Base-by-base conservation (phyloP, 768 basidiomycete genomes). In the Lentinula detonsa region DNA sequence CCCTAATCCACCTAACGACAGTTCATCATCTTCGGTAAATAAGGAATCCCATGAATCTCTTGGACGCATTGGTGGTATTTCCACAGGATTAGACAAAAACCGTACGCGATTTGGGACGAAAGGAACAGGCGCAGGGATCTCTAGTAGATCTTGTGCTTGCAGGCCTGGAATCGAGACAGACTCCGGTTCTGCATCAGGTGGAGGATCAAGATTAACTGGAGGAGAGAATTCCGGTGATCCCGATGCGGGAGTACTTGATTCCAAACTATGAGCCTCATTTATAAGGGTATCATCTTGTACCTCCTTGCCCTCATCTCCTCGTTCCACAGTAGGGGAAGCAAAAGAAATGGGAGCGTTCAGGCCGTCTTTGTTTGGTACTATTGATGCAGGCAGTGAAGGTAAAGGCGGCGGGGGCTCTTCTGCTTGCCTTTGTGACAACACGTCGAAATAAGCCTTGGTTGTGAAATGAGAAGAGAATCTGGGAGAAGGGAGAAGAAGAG, bases 391-490 rank as follows among this genome's bases (percentile, higher is more conserved):
- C 18, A 55, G 13, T 13, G 11, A 4, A 28, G 55, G 55, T n/a
- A 56, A 33, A 39, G 55, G 55, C 5, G 55, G 53, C 34, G 35
- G 53, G 1, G 50, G 33, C 7, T 56, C 23, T 37, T 56, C 40
- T 10, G 23, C 40, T 48, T 48, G 21, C 28, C 39, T 0, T 23
- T 56, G 37, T 28, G 55, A 40, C 13, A 56, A 23, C 10, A 56
- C 9, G 0, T 56, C 55, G 21, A 56, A 56, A n/a, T 56, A 56
- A 15, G 55, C 39, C 15, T 56, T 56, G 5, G 55, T 56, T 10
- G 55, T 56, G 55, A 56, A 56, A 56, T 43, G 55, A 6, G 55
- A 40, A 10, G 55, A 56, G n/a, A 56, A 42, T 23, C 55, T 40
- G 23, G 55, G 55, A 13, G 40, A 42, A 6, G 55, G 55, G 6